Percentiles rank a stretch among this genome's conserved stretches.
phyloP scores from a whole-genome alignment of 78 protist species.

The Tieghemostelium lacteum region DNA sequence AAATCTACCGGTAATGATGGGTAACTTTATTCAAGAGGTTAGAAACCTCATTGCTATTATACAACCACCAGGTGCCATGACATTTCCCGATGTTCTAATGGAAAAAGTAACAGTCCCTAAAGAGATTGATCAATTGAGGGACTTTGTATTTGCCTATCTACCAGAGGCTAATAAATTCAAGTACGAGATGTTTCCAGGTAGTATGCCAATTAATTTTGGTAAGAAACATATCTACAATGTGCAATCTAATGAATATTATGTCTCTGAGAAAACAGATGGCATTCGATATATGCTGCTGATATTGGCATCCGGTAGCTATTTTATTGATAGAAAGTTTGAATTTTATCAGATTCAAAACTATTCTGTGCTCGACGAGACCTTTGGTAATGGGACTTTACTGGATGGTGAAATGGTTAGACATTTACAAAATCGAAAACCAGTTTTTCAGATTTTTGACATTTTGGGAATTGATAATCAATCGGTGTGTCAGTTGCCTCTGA shows the following conservation, averaged over 20 bases:
- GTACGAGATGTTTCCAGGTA: conserved; percentile 57
- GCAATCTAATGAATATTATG: conserved; percentile 56
- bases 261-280: conserved; percentile 80
- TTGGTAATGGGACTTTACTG: conserved; percentile 13
- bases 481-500: background rate
- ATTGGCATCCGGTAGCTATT: background rate
- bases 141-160: conserved; percentile 16
- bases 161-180: background rate
- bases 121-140: conserved; percentile 25
- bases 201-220: conserved; percentile 81
- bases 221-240: conserved; percentile 32
- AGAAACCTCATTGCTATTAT: conserved; percentile 2
- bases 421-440: conserved; percentile 18
- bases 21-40: conserved; percentile 24
- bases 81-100: conserved; percentile 54
- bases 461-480: background rate
- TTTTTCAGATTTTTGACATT: conserved; percentile 49
- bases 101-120: conserved; percentile 18
- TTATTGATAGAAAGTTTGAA: conserved; percentile 68
- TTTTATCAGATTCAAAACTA: conserved; percentile 23
- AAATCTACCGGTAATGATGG: background rate
- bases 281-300: conserved; percentile 61
- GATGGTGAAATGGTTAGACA: conserved; percentile 85
- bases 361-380: background rate
- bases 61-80: conserved; percentile 15